These are phyloP conservation scores for Metarhizium anisopliae DNA, from an alignment of 2,329 filamentous ascomycete genomes.

Conservation along the genomic window DNA sequence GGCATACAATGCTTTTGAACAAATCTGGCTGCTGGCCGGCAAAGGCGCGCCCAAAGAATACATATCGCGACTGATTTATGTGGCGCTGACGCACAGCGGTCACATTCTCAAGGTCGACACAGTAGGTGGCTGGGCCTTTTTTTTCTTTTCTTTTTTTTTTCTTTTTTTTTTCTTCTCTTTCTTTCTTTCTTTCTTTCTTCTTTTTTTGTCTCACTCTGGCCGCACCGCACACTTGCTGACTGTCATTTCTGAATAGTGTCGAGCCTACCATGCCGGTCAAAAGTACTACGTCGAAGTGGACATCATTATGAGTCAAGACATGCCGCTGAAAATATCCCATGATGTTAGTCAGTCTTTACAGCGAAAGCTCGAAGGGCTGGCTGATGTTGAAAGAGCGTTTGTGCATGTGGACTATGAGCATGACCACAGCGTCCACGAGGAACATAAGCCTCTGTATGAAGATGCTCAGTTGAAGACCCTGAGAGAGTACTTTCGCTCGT, in stretches of 20 bases:
- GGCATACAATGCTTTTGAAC: slow-evolving; percentile 51
- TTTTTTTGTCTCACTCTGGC: no score
- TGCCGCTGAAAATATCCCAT: slow-evolving; percentile 47
- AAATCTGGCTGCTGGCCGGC: slow-evolving; percentile 52
- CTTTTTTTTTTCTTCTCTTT: no score
- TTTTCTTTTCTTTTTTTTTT: no score
- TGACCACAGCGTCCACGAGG: slow-evolving; percentile 29
- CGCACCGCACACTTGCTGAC: no score
- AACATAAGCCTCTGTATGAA: slow-evolving; percentile 34
- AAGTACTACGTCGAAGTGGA: slow-evolving; percentile 55
- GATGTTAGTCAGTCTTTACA: slow-evolving; percentile 52
- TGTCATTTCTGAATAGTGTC: slow-evolving; percentile 25
- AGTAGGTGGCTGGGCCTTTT: slow-evolving; percentile 11
- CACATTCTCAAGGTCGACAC: slow-evolving; percentile 50
- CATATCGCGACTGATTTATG: slow-evolving; percentile 46
- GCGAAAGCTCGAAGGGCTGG: slow-evolving; percentile 45
- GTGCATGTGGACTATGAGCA: slow-evolving; percentile 37
- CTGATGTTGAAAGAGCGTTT: slow-evolving; percentile 33
- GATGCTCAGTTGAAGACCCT: slow-evolving; percentile 18
- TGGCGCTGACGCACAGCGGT: slow-evolving; percentile 43
- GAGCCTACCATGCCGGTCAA: slow-evolving; percentile 49
- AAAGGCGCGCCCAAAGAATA: slow-evolving; percentile 50
- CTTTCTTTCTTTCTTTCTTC: no score
- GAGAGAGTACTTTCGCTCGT: slow-evolving; percentile 22
- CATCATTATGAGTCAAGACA: slow-evolving; percentile 47